Evolutionary conservation across 768 basidiomycete species (phyloP).

Genomic region (Hypsizygus marmoreus): DNA sequence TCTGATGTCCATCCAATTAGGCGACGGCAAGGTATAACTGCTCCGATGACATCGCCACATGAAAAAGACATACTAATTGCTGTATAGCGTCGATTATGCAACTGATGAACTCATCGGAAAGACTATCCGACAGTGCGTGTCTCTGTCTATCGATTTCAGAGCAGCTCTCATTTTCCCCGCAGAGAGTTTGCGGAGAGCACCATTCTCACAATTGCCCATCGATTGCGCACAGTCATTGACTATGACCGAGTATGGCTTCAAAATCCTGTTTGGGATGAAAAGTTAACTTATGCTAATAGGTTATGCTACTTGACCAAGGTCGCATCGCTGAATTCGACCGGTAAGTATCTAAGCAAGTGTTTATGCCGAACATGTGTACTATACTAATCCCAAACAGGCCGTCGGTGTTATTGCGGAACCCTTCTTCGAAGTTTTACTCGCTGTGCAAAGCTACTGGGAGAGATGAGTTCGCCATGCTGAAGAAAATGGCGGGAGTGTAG

Average conservation of each 20-base stretch:
- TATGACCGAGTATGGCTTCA: slow-evolving; percentile 69
- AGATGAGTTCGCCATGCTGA: slow-evolving; percentile 68
- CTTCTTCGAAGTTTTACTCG: slow-evolving; percentile 61
- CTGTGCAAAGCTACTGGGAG: slow-evolving; percentile 77
- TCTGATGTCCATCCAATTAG: slow-evolving; percentile 31
- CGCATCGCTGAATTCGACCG: slow-evolving; percentile 76
- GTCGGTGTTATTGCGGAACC: slow-evolving; percentile 51
- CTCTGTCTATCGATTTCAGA: neutral
- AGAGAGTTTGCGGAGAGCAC: slow-evolving; percentile 82
- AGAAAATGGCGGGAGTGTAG: slow-evolving; percentile 60
- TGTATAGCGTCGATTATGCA: slow-evolving; percentile 74
- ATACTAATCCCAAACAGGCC: slow-evolving; percentile 39
- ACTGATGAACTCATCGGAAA: slow-evolving; percentile 87
- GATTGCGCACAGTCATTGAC: slow-evolving; percentile 78
- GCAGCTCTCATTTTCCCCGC: neutral
- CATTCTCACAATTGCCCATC: slow-evolving; percentile 82
- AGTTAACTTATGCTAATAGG: slow-evolving; percentile 37
- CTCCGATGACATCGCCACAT: slow-evolving; percentile 4
- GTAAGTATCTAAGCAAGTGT: slow-evolving; percentile 24
- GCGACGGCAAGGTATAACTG: slow-evolving; percentile 64
- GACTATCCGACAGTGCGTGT: slow-evolving; percentile 73
- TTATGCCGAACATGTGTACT: slow-evolving; percentile 2
- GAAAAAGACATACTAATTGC: slow-evolving; percentile 4
- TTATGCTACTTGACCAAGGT: slow-evolving; percentile 79
- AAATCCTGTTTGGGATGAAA: neutral